These are phyloP conservation scores for Stephanocyclus meneghinianus DNA, from an alignment of 352 stramenopile genomes.

Conservation along the genomic window DNA sequence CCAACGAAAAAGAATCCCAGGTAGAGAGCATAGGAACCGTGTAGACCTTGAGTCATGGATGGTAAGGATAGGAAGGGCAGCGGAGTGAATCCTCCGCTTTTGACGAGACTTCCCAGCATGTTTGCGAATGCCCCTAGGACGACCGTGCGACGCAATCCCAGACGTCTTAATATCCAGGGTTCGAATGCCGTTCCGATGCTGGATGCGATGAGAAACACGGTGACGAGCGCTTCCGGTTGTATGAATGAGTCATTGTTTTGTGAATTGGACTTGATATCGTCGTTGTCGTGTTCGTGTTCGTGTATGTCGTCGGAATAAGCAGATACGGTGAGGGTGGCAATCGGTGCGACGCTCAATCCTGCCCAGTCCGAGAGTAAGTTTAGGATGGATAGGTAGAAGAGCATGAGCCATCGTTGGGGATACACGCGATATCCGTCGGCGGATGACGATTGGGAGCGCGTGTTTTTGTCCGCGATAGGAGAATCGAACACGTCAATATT, in stretches of 20 bases:
- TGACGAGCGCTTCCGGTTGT: conserved; percentile 70
- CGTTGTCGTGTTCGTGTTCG: neutral
- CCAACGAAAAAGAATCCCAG: conserved; percentile 80
- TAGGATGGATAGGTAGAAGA: conserved; percentile 74
- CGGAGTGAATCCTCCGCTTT: conserved; percentile 69
- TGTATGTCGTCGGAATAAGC: conserved; percentile 9
- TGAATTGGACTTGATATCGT: conserved; percentile 7
- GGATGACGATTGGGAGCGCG: neutral
- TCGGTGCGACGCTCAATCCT: conserved; percentile 75
- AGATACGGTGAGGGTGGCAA: conserved; percentile 64
- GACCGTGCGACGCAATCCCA: conserved; percentile 69
- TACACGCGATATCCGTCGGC: conserved; percentile 64
- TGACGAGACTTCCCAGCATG: conserved; percentile 76
- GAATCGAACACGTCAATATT: conserved; percentile 1
- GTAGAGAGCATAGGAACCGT: conserved; percentile 51
- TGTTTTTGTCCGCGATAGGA: neutral
- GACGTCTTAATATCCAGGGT: conserved; percentile 67
- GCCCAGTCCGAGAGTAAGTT: conserved; percentile 80
- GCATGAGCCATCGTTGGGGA: conserved; percentile 73
- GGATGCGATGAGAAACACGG: conserved; percentile 70
- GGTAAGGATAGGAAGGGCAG: conserved; percentile 41
- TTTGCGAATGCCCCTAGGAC: conserved; percentile 70
- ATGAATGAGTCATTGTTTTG: conserved; percentile 35
- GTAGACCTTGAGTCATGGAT: conserved; percentile 19
- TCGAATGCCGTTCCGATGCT: conserved; percentile 64